Conservation (phyloP, 1,284 basidiomycete species). For the Sporisorium exsertum region DNA sequence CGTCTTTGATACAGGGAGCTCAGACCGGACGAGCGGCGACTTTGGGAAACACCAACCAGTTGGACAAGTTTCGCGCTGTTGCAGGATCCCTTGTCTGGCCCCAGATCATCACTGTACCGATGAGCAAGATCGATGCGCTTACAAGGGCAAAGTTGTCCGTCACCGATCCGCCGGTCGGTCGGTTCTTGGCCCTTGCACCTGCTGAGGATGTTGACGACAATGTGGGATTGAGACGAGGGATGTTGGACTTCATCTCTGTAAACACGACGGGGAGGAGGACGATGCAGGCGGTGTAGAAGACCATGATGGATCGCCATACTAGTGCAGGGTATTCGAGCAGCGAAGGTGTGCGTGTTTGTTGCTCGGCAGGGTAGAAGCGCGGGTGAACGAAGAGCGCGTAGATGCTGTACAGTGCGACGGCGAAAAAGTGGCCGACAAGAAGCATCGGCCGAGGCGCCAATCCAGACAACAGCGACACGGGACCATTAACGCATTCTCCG, state of each 20-base stretch:
- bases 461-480: slow-evolving; percentile 74
- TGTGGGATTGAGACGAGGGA: slow-evolving; percentile 21
- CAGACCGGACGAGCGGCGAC: slow-evolving; percentile 9
- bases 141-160: slow-evolving; percentile 47
- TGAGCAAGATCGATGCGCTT: slow-evolving; percentile 32
- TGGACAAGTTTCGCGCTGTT: slow-evolving; percentile 33
- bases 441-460: slow-evolving; percentile 80
- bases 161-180: slow-evolving; percentile 18
- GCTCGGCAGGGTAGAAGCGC: slow-evolving; percentile 22
- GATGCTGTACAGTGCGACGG: slow-evolving; percentile 91
- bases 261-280: slow-evolving; percentile 67
- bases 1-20: no score
- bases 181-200: neutral
- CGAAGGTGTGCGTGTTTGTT: slow-evolving; percentile 20
- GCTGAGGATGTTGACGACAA: neutral
- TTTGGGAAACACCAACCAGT: slow-evolving; percentile 49
- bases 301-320: slow-evolving; percentile 49
- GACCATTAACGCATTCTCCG: slow-evolving; percentile 87
- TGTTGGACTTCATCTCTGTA: slow-evolving; percentile 63
- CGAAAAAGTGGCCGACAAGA: slow-evolving; percentile 92
- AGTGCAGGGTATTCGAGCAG: slow-evolving; percentile 57
- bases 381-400: slow-evolving; percentile 80
- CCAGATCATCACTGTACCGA: slow-evolving; percentile 47
- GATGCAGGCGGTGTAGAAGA: slow-evolving; percentile 66
- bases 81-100: slow-evolving; percentile 37